Conservation (phyloP, 345 rosid species). For the Kandelia obovata region DNA sequence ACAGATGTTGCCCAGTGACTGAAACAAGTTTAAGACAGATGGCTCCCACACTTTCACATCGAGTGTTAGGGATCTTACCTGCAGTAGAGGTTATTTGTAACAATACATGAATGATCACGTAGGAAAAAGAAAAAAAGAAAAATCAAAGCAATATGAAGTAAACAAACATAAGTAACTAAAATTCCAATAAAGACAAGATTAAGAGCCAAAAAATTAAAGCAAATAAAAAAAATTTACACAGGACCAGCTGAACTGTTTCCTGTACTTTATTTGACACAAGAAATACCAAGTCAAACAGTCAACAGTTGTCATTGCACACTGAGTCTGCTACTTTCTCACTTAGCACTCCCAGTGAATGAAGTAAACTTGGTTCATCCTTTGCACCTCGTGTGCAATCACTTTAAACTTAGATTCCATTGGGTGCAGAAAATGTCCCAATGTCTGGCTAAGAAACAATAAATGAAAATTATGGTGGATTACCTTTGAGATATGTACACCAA, state of each 20-base stretch:
- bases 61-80: slow-evolving; percentile 77
- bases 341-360: too few species aligned
- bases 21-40: slow-evolving; percentile 66
- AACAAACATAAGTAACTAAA: not conserved
- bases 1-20: slow-evolving; percentile 61
- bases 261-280: too few species aligned
- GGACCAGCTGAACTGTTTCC: too few species aligned
- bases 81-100: slow-evolving; percentile 21
- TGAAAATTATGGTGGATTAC: slow-evolving; percentile 29
- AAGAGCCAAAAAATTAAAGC: not conserved
- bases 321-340: too few species aligned
- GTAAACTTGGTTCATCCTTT: too few species aligned
- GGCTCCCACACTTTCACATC: slow-evolving; percentile 86
- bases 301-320: too few species aligned
- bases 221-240: too few species aligned
- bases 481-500: slow-evolving; percentile 81
- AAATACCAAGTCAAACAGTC: too few species aligned
- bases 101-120: slow-evolving; percentile 9
- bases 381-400: too few species aligned
- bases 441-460: not conserved
- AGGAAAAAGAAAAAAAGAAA: not conserved
- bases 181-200: not conserved
- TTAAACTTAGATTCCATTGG: too few species aligned
- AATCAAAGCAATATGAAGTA: not conserved
- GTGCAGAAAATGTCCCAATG: too few species aligned